A percentile compares a stretch with the other conserved stretches of the same genome.
phyloP scores from a whole-genome alignment of 176 grass and related monocot species.

The Oryza longistaminata region DNA sequence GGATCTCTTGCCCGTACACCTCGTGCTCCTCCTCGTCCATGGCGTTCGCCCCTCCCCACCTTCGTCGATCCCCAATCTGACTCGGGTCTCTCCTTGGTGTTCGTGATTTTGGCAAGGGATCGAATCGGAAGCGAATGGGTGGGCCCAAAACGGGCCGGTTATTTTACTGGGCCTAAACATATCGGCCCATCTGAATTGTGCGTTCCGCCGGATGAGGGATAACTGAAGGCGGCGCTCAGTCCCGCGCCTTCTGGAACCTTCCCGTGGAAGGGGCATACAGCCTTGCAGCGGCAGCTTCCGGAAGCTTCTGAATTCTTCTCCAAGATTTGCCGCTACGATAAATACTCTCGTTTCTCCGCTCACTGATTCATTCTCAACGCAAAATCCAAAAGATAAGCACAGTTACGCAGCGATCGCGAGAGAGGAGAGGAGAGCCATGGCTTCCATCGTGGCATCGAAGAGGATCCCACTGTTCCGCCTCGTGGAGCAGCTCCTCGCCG shows the following conservation, averaged over 20 bases:
- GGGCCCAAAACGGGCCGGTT: background rate
- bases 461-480: slow-evolving; percentile 47
- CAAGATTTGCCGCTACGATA: slow-evolving; percentile 19
- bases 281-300: background rate
- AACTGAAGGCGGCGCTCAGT: background rate
- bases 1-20: slow-evolving; percentile 76
- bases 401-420: background rate
- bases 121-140: background rate
- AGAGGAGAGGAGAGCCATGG: slow-evolving; percentile 29
- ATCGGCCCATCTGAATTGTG: background rate
- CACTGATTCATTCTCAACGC: background rate
- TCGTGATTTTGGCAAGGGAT: background rate
- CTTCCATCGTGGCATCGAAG: slow-evolving; percentile 43
- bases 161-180: background rate
- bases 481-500: slow-evolving; percentile 53
- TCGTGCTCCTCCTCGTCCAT: slow-evolving; percentile 89
- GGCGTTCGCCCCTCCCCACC: background rate
- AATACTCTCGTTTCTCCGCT: background rate
- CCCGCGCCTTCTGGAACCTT: slow-evolving; percentile 47
- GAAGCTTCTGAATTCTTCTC: slow-evolving; percentile 56
- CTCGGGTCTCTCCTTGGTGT: background rate
- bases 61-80: slow-evolving; percentile 34
- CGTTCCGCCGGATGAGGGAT: background rate
- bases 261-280: background rate
- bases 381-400: background rate